These are phyloP conservation scores for Ceratocystis eucalypticola DNA, from an alignment of 2,329 filamentous ascomycete genomes.

Conservation along the genomic window DNA sequence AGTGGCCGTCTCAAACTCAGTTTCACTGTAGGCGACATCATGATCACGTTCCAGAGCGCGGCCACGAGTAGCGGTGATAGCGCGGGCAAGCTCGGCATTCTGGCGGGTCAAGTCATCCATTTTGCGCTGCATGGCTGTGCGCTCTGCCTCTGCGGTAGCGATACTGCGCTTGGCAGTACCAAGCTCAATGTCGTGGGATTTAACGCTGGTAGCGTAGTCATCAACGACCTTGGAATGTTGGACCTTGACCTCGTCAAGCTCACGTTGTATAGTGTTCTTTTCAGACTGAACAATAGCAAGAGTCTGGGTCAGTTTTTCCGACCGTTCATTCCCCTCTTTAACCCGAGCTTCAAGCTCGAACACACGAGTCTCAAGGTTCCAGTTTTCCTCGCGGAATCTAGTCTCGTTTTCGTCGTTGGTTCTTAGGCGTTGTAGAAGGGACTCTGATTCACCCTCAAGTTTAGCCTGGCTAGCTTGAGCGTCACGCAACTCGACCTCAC, in stretches of 20 bases:
- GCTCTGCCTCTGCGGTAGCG: constrained; percentile 64
- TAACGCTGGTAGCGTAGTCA: constrained; percentile 62
- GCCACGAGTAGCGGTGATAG: constrained; percentile 60
- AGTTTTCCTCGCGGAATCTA: constrained; percentile 96
- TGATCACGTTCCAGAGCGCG: constrained; percentile 52
- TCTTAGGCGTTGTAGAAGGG: constrained; percentile 65
- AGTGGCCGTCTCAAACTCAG: constrained; percentile 49
- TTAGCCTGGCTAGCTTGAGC: constrained; percentile 51
- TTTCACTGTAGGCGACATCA: constrained; percentile 44
- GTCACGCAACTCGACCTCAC: constrained; percentile 71
- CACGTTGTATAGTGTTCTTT: constrained; percentile 65
- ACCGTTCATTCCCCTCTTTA: constrained; percentile 66
- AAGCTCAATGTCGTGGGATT: constrained; percentile 80
- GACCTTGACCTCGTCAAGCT: constrained; percentile 80
- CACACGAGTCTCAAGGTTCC: constrained; percentile 85
- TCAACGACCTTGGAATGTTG: constrained; percentile 65
- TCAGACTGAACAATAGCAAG: constrained; percentile 58
- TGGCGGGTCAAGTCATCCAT: constrained; percentile 78
- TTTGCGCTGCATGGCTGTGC: constrained; percentile 63
- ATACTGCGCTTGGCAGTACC: constrained; percentile 71
- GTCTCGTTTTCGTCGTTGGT: constrained; percentile 85
- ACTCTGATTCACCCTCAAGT: constrained; percentile 71
- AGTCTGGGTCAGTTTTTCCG: constrained; percentile 64
- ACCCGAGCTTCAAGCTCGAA: constrained; percentile 65
- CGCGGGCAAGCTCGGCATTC: constrained; percentile 80